Base-by-base conservation (phyloP, 2,329 filamentous ascomycete genomes). In the Ophiostoma tasmaniense region DNA sequence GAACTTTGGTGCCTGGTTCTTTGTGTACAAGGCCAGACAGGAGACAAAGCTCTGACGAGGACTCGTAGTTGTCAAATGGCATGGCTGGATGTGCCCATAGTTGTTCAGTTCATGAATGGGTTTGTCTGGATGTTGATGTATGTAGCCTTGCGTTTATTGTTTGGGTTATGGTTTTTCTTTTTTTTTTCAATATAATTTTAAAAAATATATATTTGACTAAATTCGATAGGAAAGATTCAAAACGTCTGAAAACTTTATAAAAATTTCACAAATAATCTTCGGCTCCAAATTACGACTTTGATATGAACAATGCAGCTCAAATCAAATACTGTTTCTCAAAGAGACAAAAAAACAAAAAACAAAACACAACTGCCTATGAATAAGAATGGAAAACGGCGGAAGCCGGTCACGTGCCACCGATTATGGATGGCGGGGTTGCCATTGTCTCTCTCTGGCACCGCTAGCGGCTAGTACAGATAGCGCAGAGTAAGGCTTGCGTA, bases 1-100 rank as follows among this genome's bases (percentile, higher is more conserved):
- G 89, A 71, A 97, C 89, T 80, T 98, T 98, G n/a, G 87, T 85
- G 55, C 86, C 85, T 17, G 80, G 72, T n/a, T 80, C 75, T 66
- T 81, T 80, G 66, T 76, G 75, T 3, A 84, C 80, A 17, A 93
- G 79, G 69, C 85, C 81, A 17, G 85, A 86, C 68, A 94, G 81
- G 70, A 92, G 87, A 70, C 89, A 87, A 55, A 89, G 81, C 70
- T 80, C 82, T 28, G 88, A 89, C 7, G 92, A 85, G 39, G 86
- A 80, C 35, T 33, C 10, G 35, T 25, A 8, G 39, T 64, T 64
- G 33, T 33, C 61, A 64, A 64, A 64, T 10, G 30, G 5, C 61
- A 64, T 64, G 30, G n/a, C n/a, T 37, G 8, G 17, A 8, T 20
- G 30, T 65, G n/a, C 22, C 11, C 66, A 65, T 67, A 7, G 35